These are phyloP conservation scores for Ceratonia siliqua DNA, from an alignment of 306 rosid genomes.

Conservation along the genomic window DNA sequence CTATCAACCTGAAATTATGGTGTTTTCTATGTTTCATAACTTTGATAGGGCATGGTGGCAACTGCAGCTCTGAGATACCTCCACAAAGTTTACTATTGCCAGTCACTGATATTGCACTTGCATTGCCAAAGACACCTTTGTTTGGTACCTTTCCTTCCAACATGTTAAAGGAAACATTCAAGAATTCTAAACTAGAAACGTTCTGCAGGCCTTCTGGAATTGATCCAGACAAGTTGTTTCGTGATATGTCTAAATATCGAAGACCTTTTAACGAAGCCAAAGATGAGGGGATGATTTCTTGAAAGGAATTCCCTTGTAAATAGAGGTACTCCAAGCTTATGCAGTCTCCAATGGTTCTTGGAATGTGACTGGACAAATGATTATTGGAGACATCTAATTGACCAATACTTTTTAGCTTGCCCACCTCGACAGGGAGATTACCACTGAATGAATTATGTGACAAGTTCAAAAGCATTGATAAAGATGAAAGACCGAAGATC, in stretches of 20 bases:
- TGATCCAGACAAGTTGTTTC: slow-evolving; percentile 30
- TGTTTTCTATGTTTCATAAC: slow-evolving; percentile 11
- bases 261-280: slow-evolving; percentile 29
- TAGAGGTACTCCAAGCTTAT: slow-evolving; percentile 25
- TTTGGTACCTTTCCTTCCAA: too few relatives aligned
- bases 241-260: slow-evolving; percentile 29
- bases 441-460: slow-evolving; percentile 37
- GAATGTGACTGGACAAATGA: slow-evolving; percentile 31
- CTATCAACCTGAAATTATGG: neutral
- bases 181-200: neutral
- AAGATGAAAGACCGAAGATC: neutral
- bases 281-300: slow-evolving; percentile 31
- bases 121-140: too few relatives aligned
- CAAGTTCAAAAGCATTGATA: neutral
- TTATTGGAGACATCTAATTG: slow-evolving; percentile 20
- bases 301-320: slow-evolving; percentile 31
- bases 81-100: slow-evolving; percentile 35
- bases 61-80: slow-evolving; percentile 24
- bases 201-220: slow-evolving; percentile 34
- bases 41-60: slow-evolving; percentile 13
- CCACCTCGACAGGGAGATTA: slow-evolving; percentile 2
- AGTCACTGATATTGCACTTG: neutral
- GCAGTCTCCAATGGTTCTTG: slow-evolving; percentile 33
- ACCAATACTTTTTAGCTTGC: neutral
- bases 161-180: slow-evolving; percentile 45